Conservation (phyloP, 108 stramenopile genomes). For the Seminavis robusta region DNA sequence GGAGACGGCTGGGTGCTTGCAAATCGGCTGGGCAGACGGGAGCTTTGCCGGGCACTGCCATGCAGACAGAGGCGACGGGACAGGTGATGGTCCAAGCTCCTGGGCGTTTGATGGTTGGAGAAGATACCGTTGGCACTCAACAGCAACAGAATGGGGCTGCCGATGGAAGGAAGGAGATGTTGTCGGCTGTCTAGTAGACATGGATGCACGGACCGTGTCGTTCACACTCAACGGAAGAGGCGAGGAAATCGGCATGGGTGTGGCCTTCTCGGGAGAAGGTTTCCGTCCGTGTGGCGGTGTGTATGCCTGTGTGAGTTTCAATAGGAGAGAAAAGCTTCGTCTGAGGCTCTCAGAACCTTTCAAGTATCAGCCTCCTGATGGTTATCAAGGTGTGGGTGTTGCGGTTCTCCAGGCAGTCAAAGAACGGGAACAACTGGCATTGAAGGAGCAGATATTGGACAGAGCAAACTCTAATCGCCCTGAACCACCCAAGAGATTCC, state of each 20-base stretch:
- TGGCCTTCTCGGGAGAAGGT: conserved; percentile 76
- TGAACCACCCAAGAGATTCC: conserved; percentile 35
- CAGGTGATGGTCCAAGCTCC: conserved; percentile 90
- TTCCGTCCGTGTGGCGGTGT: conserved; percentile 87
- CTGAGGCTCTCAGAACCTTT: conserved; percentile 72
- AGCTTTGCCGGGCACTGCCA: conserved; percentile 84
- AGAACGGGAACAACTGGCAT: conserved; percentile 46
- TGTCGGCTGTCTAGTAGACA: conserved; percentile 86
- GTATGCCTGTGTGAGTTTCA: conserved; percentile 87
- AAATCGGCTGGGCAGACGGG: conserved; percentile 93
- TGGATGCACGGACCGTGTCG: conserved; percentile 78
- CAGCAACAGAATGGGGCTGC: conserved; percentile 89
- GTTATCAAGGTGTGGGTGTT: conserved; percentile 80
- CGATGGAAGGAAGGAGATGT: conserved; percentile 90
- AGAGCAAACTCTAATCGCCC: neutral
- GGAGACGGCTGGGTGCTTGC: conserved; percentile 88
- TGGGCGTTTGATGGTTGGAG: conserved; percentile 97
- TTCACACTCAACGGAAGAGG: conserved; percentile 90
- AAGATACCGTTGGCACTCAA: conserved; percentile 88
- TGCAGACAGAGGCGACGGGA: conserved; percentile 87
- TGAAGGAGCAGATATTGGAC: conserved; percentile 53
- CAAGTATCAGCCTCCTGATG: conserved; percentile 62
- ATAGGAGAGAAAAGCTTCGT: conserved; percentile 69
- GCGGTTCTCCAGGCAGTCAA: conserved; percentile 59
- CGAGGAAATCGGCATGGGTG: conserved; percentile 86